Base-by-base conservation (phyloP, 768 basidiomycete genomes). In the Leccinum pellstonianum region DNA sequence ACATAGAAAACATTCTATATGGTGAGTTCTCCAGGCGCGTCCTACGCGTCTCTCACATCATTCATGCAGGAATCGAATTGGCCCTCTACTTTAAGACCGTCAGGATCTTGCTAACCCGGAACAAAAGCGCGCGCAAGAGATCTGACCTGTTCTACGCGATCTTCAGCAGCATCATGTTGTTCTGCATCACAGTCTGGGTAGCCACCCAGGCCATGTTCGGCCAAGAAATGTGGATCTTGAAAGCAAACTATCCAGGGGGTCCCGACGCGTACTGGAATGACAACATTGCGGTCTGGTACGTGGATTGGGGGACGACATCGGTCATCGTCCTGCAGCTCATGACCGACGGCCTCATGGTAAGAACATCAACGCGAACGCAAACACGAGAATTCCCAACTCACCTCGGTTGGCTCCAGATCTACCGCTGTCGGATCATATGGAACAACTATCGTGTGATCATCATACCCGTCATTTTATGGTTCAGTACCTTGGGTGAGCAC, bases 391-490 rank as follows among this genome's bases (percentile, higher is more conserved):
- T 14, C 8, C 3, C 52, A 33, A n/a, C 25, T 68, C 29, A 70
- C 33, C 14, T 37, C 21, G 35, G 10, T 52, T 50, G 27, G 5
- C 59, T 76, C 23, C 52, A 80, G 79, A 69, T 80, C 17, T 70
- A 77, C 57, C 79, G 77, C 27, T 77, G 76, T 64, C 73, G 61
- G 41, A 60, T 77, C 25, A 58, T 79, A 37, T 79, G 75, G 74
- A 43, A 67, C 31, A 64, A 37, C 38, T 23, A 60, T 52, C 35
- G 29, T 6, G 60, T 48, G 21, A 27, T 68, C 19, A 2, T 63
- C 14, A 10, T 62, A 14, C 71, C 71, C 25, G 11, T 52, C 25
- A 23, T 63, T 47, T n/a, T 74, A 15, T 73, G 71, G 73, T 0
- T 66, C 12, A 25, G 46, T 38, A 64, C 67, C 15, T 58, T 73